A percentile compares a stretch with the other conserved stretches of the same genome.
Evolutionary conservation across 768 basidiomycete species (phyloP).

Genomic region (Lepiota brunneoincarnata): DNA sequence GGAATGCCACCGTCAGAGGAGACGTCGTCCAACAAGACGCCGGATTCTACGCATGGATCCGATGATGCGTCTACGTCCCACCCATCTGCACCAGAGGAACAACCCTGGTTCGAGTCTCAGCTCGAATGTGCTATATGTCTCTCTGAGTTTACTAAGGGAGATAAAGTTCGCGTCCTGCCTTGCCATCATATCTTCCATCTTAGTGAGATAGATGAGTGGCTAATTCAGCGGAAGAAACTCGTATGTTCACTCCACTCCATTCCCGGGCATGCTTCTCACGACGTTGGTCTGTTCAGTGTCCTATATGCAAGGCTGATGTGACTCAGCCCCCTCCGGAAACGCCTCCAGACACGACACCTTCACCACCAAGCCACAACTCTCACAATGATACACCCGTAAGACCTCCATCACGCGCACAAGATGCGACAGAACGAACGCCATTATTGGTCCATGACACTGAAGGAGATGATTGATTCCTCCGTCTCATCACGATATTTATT

Average conservation of each 20-base stretch:
- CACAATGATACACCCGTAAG: slow-evolving; percentile 11
- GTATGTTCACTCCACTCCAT: slow-evolving; percentile 43
- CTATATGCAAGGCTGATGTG: slow-evolving; percentile 90
- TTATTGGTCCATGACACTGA: slow-evolving; percentile 27
- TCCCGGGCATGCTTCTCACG: slow-evolving; percentile 5
- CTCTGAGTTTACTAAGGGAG: slow-evolving; percentile 81
- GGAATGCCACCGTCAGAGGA: slow-evolving; percentile 21
- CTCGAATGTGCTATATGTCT: slow-evolving; percentile 93
- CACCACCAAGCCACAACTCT: slow-evolving; percentile 16
- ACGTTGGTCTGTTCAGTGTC: slow-evolving; percentile 55
- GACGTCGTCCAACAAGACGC: slow-evolving; percentile 19
- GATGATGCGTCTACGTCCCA: slow-evolving; percentile 40
- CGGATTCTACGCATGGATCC: slow-evolving; percentile 10
- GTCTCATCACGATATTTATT: slow-evolving; percentile 4
- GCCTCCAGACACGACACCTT: slow-evolving; percentile 12
- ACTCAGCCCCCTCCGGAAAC: slow-evolving; percentile 51
- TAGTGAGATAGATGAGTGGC: slow-evolving; percentile 88
- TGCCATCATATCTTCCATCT: slow-evolving; percentile 96
- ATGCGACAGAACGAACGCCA: slow-evolving; percentile 36
- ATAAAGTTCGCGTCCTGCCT: slow-evolving; percentile 87
- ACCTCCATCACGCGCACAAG: slow-evolving; percentile 1
- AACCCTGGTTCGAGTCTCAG: slow-evolving; percentile 80
- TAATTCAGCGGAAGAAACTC: slow-evolving; percentile 89
- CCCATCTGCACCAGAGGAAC: slow-evolving; percentile 28
- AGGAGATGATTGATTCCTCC: slow-evolving; percentile 13